phyloP scores from a whole-genome alignment of 257 asterid genomes.

The Anisodus tanguticus region DNA sequence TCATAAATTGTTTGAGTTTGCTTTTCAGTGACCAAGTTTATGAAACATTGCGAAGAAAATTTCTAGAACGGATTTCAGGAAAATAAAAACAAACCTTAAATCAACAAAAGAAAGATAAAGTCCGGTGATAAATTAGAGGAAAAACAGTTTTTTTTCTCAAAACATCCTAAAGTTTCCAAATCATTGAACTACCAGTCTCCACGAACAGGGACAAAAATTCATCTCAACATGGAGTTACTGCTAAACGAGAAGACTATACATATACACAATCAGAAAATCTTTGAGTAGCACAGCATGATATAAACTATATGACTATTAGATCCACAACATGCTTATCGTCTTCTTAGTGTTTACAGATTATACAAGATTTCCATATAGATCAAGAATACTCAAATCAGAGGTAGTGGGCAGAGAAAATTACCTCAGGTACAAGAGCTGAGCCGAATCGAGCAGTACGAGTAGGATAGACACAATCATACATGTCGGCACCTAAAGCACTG shows the following conservation, averaged over 20 bases:
- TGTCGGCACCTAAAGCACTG: conserved; percentile 99
- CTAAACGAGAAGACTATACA: not conserved
- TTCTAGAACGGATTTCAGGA: not conserved
- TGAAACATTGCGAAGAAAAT: not conserved
- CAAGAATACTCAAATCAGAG: conserved; percentile 23
- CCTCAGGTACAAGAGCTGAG: conserved; percentile 96
- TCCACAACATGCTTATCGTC: not conserved
- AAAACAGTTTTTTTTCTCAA: not conserved
- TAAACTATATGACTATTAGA: not conserved
- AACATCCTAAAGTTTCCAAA: not conserved
- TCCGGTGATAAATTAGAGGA: not conserved
- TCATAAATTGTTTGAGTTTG: not conserved
- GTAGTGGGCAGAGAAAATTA: conserved; percentile 36
- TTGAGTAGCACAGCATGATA: not conserved
- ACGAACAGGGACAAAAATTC: not conserved
- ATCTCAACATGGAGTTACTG: too few species aligned
- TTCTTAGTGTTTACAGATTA: not conserved
- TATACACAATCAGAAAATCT: not conserved
- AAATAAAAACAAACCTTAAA: not conserved
- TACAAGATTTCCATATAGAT: not conserved
- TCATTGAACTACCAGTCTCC: conserved; percentile 16
- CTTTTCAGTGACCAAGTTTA: not conserved
- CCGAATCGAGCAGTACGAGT: conserved; percentile 99
- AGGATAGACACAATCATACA: conserved; percentile 99
- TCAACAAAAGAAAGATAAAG: not conserved